Conservation (phyloP, 768 basidiomycete genomes). For the Xerocomus spinulosus region DNA sequence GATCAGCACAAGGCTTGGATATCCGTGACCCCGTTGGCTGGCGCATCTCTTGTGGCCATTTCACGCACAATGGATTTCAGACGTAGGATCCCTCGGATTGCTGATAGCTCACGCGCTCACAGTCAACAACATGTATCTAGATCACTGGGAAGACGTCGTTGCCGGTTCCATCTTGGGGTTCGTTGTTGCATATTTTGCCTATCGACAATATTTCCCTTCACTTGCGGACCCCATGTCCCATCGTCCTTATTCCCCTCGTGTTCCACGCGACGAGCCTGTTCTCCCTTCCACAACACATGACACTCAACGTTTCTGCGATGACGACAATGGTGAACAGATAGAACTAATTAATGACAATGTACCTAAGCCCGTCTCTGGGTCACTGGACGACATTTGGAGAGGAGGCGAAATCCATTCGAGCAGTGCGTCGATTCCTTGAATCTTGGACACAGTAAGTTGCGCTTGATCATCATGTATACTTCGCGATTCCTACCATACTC, state of each 20-base stretch:
- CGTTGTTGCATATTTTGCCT: constrained; percentile 64
- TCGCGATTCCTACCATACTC: background rate
- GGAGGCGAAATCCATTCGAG: constrained; percentile 25
- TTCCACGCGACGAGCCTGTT: constrained; percentile 38
- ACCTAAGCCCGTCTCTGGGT: constrained; percentile 6
- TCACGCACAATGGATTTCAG: constrained; percentile 91
- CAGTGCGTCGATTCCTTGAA: constrained; percentile 18
- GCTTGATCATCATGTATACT: background rate
- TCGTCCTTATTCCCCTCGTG: constrained; percentile 68
- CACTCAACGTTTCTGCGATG: constrained; percentile 11
- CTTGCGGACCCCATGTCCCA: constrained; percentile 60
- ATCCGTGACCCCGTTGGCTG: constrained; percentile 68
- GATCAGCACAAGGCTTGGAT: constrained; percentile 78
- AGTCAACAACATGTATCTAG: constrained; percentile 33
- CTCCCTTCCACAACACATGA: constrained; percentile 38
- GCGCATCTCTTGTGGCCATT: constrained; percentile 73
- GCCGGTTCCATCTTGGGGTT: constrained; percentile 76
- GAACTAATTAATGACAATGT: constrained; percentile 22
- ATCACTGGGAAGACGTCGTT: constrained; percentile 91
- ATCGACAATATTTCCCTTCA: constrained; percentile 82
- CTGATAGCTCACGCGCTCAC: constrained; percentile 8
- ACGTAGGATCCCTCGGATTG: constrained; percentile 39
- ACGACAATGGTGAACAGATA: constrained; percentile 20
- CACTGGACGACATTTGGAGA: constrained; percentile 26
- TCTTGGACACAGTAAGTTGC: background rate